Base-by-base conservation (phyloP, 345 rosid genomes). In the Toxicodendron radicans region DNA sequence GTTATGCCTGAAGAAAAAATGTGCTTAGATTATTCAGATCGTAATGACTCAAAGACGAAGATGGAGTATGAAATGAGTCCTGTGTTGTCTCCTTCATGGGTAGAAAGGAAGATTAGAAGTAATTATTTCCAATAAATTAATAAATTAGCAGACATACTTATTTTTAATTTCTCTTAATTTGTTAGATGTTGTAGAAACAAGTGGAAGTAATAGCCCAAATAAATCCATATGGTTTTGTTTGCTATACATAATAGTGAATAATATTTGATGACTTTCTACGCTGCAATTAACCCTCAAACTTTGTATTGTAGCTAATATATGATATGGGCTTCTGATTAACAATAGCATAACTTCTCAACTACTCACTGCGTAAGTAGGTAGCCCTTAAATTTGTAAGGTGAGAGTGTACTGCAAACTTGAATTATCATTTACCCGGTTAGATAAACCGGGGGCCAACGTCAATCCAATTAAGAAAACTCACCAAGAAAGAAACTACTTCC, bases 41-140 rank as follows among this genome's bases (percentile, higher is more conserved):
- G 64, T 9, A 74, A 13, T 10, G 74, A 78, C 33, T 53, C 78
- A 0, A 81, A 57, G 67, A 21, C 67, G 0, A 76, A 59, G 52
- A 65, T 27, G 23, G 85, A 76, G 11, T 79, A 80, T 52, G 83
- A 79, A 82, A 84, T 75, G 68, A 83, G 84, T 61, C 89, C 89
- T 38, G 86, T 83, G 49, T 60, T 85, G 79, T 87, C 91, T 73
- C 89, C 89, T 30, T 82, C 86, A 7, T 87, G 87, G 89, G 89
- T 83, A 0, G 82, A 85, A 83, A 87, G 46, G 80, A 87, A 83
- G 78, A 76, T 78, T 35, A 72, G 73, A 21, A 85, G 43, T 20
- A 76, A 65, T 23, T 63, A 81, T 70, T 78, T 83, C 58, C 76
- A 80, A 20, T 80, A 63, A 27, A 51, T 18, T 10, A 0, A 18